phyloP scores from a whole-genome alignment of 2,329 filamentous ascomycete genomes.

The Helicocarpus griseus region DNA sequence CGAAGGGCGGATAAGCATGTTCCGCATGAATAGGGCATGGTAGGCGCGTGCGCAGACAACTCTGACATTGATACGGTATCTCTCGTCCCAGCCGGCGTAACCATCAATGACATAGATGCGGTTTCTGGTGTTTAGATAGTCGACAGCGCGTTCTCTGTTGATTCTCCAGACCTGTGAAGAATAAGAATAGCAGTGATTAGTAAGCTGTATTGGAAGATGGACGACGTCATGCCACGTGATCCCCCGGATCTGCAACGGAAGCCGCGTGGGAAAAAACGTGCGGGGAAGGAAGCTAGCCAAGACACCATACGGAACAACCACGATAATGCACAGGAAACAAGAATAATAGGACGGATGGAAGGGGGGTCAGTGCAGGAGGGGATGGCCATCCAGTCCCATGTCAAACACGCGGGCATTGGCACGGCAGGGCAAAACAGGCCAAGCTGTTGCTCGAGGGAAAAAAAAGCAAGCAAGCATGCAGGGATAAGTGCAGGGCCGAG shows the following conservation, averaged over 20 bases:
- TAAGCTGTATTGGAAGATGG: slow-evolving; percentile 12
- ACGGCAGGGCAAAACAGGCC: too few species aligned
- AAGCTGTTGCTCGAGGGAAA: too few species aligned
- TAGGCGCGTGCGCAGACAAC: slow-evolving; percentile 98
- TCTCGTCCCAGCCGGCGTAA: slow-evolving; percentile 96
- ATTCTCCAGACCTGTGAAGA: slow-evolving; percentile 92
- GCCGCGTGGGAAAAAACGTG: too few species aligned
- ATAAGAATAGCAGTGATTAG: slow-evolving; percentile 17
- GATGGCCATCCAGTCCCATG: too few species aligned
- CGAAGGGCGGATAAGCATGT: slow-evolving; percentile 96
- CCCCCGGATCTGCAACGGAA: too few species aligned
- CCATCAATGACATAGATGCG: slow-evolving; percentile 98
- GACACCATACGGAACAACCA: too few species aligned
- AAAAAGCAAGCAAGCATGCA: too few species aligned
- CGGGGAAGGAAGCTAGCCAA: too few species aligned
- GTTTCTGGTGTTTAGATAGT: slow-evolving; percentile 98
- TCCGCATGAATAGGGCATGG: slow-evolving; percentile 99
- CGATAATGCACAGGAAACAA: too few species aligned
- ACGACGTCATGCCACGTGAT: slow-evolving; percentile 24
- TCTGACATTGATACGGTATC: slow-evolving; percentile 93
- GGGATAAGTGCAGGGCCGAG: background rate
- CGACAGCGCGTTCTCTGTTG: slow-evolving; percentile 96
- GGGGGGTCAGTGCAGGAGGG: too few species aligned
- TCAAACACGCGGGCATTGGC: too few species aligned
- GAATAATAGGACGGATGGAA: too few species aligned